Evolutionary conservation across 140 eudicot species (phyloP).

Genomic region (Flaveria floridana): DNA sequence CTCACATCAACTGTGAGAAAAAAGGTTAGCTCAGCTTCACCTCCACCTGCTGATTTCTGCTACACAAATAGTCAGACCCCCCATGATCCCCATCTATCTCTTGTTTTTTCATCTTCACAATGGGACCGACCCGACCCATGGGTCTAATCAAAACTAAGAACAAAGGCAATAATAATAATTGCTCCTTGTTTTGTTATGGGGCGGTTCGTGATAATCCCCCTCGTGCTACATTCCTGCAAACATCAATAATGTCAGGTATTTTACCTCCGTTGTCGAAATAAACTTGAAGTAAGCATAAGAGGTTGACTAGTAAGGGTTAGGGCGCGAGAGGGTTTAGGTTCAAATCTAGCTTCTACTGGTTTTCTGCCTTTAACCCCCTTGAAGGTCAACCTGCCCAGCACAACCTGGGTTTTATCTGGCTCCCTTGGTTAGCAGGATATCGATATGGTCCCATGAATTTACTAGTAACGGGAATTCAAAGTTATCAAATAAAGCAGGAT

Average conservation of each 20-base stretch:
- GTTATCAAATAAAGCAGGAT: neutral
- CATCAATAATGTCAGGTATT: neutral
- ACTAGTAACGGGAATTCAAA: neutral
- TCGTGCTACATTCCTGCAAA: slow-evolving; percentile 64
- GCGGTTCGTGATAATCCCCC: slow-evolving; percentile 67
- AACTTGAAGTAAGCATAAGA: neutral
- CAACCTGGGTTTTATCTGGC: neutral
- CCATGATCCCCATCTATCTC: slow-evolving; percentile 10
- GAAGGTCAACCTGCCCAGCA: neutral
- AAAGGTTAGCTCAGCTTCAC: slow-evolving; percentile 36
- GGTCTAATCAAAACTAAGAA: slow-evolving; percentile 25
- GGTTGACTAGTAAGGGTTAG: no score
- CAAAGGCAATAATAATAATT: slow-evolving; percentile 17
- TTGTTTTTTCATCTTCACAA: neutral
- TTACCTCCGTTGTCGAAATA: neutral
- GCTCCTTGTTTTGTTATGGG: slow-evolving; percentile 43
- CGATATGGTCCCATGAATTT: neutral
- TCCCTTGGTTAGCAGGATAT: neutral
- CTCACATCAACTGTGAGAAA: slow-evolving; percentile 27
- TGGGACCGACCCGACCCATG: neutral
- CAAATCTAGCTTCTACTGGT: neutral
- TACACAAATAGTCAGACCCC: slow-evolving; percentile 30
- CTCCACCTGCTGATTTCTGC: slow-evolving; percentile 25
- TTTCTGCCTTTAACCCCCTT: neutral
- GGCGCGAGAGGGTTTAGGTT: no score